Evolutionary conservation across 345 rosid species (phyloP).

Genomic region (Leavenworthia alabamica): DNA sequence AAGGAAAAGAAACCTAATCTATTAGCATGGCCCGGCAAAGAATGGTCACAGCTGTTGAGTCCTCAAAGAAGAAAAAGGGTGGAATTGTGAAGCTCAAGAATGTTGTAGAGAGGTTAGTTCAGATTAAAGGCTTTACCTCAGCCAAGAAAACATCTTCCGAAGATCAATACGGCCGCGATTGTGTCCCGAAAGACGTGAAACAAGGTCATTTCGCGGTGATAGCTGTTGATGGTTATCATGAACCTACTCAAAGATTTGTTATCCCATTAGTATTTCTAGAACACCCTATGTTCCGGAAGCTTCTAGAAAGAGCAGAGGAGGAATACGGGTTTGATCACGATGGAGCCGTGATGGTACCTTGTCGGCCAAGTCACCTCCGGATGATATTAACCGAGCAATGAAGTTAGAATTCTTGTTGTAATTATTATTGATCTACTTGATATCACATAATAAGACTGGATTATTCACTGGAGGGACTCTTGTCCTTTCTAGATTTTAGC

Average conservation of each 20-base stretch:
- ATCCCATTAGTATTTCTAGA: conserved; percentile 44
- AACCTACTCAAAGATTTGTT: conserved; percentile 45
- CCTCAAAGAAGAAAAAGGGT: conserved; percentile 20
- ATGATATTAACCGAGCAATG: conserved; percentile 31
- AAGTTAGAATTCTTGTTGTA: background rate
- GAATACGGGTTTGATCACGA: conserved; percentile 38
- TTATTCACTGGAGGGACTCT: background rate
- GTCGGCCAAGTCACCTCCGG: conserved; percentile 34
- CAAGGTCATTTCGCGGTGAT: conserved; percentile 66
- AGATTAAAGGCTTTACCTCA: conserved; percentile 22
- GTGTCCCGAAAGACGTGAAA: conserved; percentile 62
- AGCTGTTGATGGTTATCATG: conserved; percentile 40
- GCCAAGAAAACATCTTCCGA: conserved; percentile 20
- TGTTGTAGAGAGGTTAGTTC: conserved; percentile 32
- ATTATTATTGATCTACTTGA: background rate
- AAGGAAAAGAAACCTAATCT: background rate
- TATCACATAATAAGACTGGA: background rate
- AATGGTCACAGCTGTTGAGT: conserved; percentile 20
- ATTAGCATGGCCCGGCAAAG: conserved; percentile 32
- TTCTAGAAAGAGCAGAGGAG: conserved; percentile 39
- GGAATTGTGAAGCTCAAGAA: conserved; percentile 37
- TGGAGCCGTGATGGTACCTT: conserved; percentile 46
- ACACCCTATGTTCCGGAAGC: conserved; percentile 38
- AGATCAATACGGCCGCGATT: conserved; percentile 10
- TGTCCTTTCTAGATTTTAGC: background rate